These are phyloP conservation scores for Nematodospora valgi DNA, from an alignment of 805 yeast species.

Conservation along the genomic window DNA sequence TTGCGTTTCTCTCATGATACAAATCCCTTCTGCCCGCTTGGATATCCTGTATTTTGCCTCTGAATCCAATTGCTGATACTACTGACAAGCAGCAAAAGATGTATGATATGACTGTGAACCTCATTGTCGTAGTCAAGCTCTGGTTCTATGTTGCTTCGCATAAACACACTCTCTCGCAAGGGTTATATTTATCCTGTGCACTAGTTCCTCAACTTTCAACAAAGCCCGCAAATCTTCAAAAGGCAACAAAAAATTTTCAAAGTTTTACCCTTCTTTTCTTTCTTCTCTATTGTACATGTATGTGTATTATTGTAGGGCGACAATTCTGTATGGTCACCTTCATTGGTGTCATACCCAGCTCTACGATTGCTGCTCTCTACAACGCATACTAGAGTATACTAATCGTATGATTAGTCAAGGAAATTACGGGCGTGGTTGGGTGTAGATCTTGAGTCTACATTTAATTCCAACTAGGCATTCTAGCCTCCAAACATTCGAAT, in stretches of 20 bases:
- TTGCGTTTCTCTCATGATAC: slow-evolving; percentile 9
- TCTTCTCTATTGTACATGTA: slow-evolving; percentile 41
- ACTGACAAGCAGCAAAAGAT: slow-evolving; percentile 1
- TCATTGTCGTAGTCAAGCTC: too few species aligned
- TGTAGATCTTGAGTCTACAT: background rate
- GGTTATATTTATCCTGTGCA: too few species aligned
- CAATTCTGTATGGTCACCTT: slow-evolving; percentile 19
- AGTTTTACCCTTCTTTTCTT: slow-evolving; percentile 5
- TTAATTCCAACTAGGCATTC: slow-evolving; percentile 30
- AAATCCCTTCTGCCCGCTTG: slow-evolving; percentile 21
- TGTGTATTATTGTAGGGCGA: slow-evolving; percentile 51
- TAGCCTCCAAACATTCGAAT: slow-evolving; percentile 37
- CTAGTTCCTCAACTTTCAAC: too few species aligned
- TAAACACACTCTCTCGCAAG: too few species aligned
- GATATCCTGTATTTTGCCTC: slow-evolving; percentile 25
- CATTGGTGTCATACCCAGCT: too few species aligned
- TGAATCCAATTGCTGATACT: slow-evolving; percentile 14
- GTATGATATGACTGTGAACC: background rate
- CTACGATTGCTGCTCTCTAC: slow-evolving; percentile 47
- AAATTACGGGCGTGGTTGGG: slow-evolving; percentile 36
- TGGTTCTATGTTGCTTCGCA: too few species aligned
- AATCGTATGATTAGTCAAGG: slow-evolving; percentile 38
- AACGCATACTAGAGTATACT: slow-evolving; percentile 47
- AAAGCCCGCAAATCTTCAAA: too few species aligned
- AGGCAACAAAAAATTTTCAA: too few species aligned